Base-by-base conservation (phyloP, 2,329 filamentous ascomycete species). In the Fusarium heterosporum region DNA sequence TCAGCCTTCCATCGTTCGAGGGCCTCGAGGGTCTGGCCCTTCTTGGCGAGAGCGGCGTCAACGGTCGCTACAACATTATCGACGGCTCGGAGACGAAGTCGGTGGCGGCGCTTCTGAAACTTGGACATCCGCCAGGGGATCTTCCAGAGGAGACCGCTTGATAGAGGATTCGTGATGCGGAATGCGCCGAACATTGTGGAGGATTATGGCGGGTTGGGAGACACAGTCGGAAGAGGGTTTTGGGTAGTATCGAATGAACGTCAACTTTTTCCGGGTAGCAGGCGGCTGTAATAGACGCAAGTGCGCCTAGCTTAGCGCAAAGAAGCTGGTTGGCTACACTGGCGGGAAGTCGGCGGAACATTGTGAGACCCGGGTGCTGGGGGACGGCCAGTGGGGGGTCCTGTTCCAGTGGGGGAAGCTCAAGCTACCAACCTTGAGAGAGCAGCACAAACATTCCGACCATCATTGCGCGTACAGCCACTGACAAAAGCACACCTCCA, bases 121-220 rank as follows among this genome's bases (percentile, higher is more conserved):
- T 88, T 85, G 60, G 96, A 99, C 76, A 99, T 88, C 64, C 96
- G 90, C 94, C 94, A 99, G 72, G 96, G 96, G 74, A 91, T 93
- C 88, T 99, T 99, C 96, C 93, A 97, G 72, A 97, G 84, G 54
- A 97, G 89, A 79, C 93, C 93, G 66, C 92, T 87, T 55, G 88
- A 90, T 25, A 97, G 84, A 60, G 91, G 83, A 68, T 89, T 91
- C 42, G 93, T 93, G 72, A 91, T 84, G 81, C 90, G 91, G 83
- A 97, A 93, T 71, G 90, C 85, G 75, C 91, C 91, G 79, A 93
- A 95, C 93, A 97, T 97, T 67, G 72, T 85, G 48, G 56, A 62
- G 52, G 57, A 45, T 29, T 46, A 55, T 54, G 46, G 53, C 56
- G 42, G 63, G 41, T 57, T 54, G 41, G 36, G 50, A 47, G 55